Base-by-base conservation (phyloP, 495 filamentous ascomycete species). In the Xylaria grammica region DNA sequence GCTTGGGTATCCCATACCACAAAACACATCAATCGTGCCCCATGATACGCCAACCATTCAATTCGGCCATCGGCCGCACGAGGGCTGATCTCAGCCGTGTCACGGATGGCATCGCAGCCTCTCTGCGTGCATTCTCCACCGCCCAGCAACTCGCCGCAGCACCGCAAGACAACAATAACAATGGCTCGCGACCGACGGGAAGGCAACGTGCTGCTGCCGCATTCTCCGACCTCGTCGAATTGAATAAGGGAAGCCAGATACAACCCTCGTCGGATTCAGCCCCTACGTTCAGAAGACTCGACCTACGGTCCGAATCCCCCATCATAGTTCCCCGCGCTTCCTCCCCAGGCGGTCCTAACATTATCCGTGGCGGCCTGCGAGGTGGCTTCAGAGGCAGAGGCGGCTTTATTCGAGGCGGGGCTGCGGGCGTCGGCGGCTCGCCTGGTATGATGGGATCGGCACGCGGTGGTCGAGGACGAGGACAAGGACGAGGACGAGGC, bases 101-200 rank as follows among this genome's bases (percentile, higher is more conserved):
- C 45, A 54, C 73, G 24, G 77, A 82, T 56, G 77, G 79, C 30
- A 81, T 81, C 70, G 69, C 75, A 6, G 70, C 73, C 17, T 76
- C 76, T 19, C 70, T 82, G 44, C 74, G 79, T 20, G 71, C 74
- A 34, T 81, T 81, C 69, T 78, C 74, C 38, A 59, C 75, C 56
- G 70, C 72, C 34, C 66, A 71, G 19, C 61, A 58, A 3, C 73
- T 68, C 38, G 20, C 56, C 65, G 69, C 63, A 15, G 62, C 59
- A 4, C 48, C 22, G 1, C 19, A 50, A 34, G 56, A 72, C 60
- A 24, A 17, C 30, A 44, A 57, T 38, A n/a, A 32, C 30, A 45
- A 67, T 49, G 17, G 34, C 26, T 24, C 17, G 17, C 49, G 20
- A 24, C 36, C 62, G 13, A 64, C 54, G 32, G 30, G 57, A 2